These are phyloP conservation scores for Penicillium macrosclerotiorum DNA, from an alignment of 495 filamentous ascomycete species.

Conservation along the genomic window DNA sequence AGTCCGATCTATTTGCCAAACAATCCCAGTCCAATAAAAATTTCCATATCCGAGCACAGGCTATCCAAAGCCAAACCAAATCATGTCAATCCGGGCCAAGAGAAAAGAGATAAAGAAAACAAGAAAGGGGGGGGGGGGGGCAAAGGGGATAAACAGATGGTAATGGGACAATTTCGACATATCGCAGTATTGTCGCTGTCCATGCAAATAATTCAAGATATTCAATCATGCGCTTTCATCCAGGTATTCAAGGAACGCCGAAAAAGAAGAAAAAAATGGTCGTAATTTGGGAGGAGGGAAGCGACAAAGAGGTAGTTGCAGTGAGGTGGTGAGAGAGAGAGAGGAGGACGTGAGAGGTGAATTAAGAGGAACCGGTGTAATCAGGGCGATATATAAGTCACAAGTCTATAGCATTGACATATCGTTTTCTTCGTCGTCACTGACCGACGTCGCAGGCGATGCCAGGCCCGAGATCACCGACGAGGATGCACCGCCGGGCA, in stretches of 20 bases:
- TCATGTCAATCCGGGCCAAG: too few relatives aligned
- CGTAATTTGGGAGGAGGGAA: not conserved
- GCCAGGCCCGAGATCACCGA: constrained; percentile 35
- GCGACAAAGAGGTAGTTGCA: too few relatives aligned
- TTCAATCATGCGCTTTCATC: constrained; percentile 16
- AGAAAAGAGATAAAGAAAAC: too few relatives aligned
- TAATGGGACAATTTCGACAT: too few relatives aligned
- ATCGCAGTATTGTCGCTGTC: too few relatives aligned
- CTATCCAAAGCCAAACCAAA: too few relatives aligned
- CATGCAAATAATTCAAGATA: not conserved
- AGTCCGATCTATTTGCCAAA: too few relatives aligned
- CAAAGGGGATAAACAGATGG: too few relatives aligned
- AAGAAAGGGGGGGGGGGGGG: too few relatives aligned
- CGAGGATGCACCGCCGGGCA: constrained; percentile 18
- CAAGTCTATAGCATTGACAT: constrained; percentile 9
- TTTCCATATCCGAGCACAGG: too few relatives aligned
- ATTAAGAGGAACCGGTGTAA: not conserved
- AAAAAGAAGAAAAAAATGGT: constrained; percentile 1
- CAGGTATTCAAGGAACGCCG: not conserved
- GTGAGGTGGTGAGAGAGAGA: not conserved
- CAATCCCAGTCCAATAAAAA: too few relatives aligned
- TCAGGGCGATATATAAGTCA: too few relatives aligned
- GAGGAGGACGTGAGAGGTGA: not conserved
- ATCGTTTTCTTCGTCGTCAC: constrained; percentile 26
- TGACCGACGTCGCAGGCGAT: constrained; percentile 31